Percentiles rank a stretch among this genome's conserved stretches.
These are phyloP conservation scores for Pyricularia sp. DNA, from an alignment of 2,329 filamentous ascomycete genomes.

Conservation along the genomic window DNA sequence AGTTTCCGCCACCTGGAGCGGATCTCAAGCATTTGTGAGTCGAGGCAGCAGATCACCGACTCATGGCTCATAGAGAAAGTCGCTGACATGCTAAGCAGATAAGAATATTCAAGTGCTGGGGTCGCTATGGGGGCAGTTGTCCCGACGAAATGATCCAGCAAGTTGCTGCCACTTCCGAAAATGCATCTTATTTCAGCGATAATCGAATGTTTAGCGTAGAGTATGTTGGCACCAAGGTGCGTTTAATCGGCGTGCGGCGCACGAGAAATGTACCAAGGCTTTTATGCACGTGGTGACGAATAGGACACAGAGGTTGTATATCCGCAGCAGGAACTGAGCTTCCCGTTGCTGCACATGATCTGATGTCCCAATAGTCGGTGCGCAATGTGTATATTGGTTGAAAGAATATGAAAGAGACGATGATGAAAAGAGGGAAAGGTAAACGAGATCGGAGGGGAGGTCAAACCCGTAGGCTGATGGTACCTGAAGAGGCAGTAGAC, in stretches of 20 bases:
- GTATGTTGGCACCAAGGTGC: neutral
- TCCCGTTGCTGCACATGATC: neutral
- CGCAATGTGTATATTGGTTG: neutral
- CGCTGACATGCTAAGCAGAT: neutral
- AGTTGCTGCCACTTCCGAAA: neutral
- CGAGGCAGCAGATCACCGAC: too few species aligned
- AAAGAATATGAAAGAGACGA: neutral
- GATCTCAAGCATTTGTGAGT: too few species aligned
- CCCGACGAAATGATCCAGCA: neutral
- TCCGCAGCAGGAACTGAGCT: neutral
- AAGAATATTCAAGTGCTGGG: neutral
- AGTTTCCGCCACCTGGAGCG: too few species aligned
- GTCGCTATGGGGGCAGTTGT: neutral
- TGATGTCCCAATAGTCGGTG: neutral
- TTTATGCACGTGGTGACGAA: neutral
- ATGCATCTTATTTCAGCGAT: neutral
- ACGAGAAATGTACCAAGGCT: neutral
- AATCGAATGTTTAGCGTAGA: neutral
- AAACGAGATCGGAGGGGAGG: neutral
- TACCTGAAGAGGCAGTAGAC: neutral
- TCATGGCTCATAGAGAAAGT: too few species aligned
- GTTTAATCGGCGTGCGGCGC: neutral
- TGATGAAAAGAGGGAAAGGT: neutral
- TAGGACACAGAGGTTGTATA: neutral
- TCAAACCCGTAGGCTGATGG: neutral